A percentile compares a stretch with the other conserved stretches of the same genome.
Evolutionary conservation across 768 basidiomycete genomes (phyloP).

Genomic region (Tylopilus vinaceipallidus): DNA sequence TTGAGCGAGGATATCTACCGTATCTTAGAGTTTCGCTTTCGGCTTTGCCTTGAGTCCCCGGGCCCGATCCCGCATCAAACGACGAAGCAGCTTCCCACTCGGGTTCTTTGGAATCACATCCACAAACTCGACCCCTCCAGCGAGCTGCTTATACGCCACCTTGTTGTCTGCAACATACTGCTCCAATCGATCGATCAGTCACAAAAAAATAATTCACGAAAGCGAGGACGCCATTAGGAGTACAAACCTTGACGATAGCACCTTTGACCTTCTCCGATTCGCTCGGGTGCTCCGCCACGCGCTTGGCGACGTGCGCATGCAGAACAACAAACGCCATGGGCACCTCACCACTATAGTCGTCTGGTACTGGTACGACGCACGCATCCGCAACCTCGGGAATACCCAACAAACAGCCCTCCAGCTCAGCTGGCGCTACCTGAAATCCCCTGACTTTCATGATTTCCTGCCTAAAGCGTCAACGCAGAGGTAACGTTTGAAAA

Average conservation of each 20-base stretch:
- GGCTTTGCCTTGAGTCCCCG: slow-evolving; percentile 25
- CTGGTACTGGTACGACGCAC: slow-evolving; percentile 64
- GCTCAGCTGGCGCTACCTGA: slow-evolving; percentile 73
- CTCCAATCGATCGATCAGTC: too few species aligned
- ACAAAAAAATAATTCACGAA: slow-evolving; percentile 1
- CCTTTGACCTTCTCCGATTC: slow-evolving; percentile 38
- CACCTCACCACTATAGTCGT: slow-evolving; percentile 71
- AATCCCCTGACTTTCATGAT: slow-evolving; percentile 69
- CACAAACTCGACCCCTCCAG: slow-evolving; percentile 58
- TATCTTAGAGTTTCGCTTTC: slow-evolving; percentile 26
- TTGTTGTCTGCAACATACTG: slow-evolving; percentile 58
- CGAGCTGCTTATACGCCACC: slow-evolving; percentile 55
- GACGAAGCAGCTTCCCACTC: slow-evolving; percentile 56
- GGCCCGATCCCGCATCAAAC: slow-evolving; percentile 51
- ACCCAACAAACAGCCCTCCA: slow-evolving; percentile 63
- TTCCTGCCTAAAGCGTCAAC: slow-evolving; percentile 40
- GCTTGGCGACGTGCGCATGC: slow-evolving; percentile 37
- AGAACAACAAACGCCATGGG: slow-evolving; percentile 69
- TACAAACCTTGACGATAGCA: slow-evolving; percentile 47
- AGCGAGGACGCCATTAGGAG: background rate
- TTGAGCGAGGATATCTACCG: too few species aligned
- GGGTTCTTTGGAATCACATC: slow-evolving; percentile 60
- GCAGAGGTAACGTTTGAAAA: background rate
- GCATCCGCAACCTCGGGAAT: slow-evolving; percentile 58
- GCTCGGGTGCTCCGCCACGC: slow-evolving; percentile 29